phyloP scores from a whole-genome alignment of 2,329 filamentous ascomycete species.

The Aureobasidium uvarum region DNA sequence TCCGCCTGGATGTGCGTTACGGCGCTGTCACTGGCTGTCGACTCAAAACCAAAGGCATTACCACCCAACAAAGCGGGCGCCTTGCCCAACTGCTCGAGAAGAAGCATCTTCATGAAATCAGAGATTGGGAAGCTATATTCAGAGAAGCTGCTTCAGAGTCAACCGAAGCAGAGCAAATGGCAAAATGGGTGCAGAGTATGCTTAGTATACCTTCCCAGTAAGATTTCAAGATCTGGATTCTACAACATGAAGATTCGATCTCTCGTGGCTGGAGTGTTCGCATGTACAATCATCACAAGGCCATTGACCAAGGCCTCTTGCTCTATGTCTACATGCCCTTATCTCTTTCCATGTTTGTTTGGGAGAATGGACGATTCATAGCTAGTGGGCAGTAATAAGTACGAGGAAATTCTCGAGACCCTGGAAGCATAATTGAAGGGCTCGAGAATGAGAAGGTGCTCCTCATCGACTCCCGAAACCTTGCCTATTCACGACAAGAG shows the following conservation, averaged over 20 bases:
- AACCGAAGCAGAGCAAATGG: conserved; percentile 20
- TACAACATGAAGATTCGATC: too few relatives aligned
- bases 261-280: neutral
- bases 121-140: conserved; percentile 38
- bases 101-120: conserved; percentile 51
- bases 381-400: too few relatives aligned
- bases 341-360: too few relatives aligned
- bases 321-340: too few relatives aligned
- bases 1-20: conserved; percentile 47
- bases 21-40: conserved; percentile 56
- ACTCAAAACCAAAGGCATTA: conserved; percentile 32
- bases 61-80: neutral
- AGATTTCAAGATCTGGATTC: too few relatives aligned
- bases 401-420: too few relatives aligned
- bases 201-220: conserved; percentile 18
- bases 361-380: too few relatives aligned
- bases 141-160: conserved; percentile 16
- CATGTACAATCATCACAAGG: neutral
- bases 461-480: too few relatives aligned
- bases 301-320: too few relatives aligned
- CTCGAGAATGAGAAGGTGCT: too few relatives aligned
- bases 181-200: conserved; percentile 32
- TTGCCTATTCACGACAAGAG: too few relatives aligned
- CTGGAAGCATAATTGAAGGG: too few relatives aligned
- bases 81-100: conserved; percentile 38